Evolutionary conservation across 202 grass and related monocot species (phyloP), one percentile per base, ranked within the genome.

Genomic region (Cymbopogon flexuosus): DNA sequence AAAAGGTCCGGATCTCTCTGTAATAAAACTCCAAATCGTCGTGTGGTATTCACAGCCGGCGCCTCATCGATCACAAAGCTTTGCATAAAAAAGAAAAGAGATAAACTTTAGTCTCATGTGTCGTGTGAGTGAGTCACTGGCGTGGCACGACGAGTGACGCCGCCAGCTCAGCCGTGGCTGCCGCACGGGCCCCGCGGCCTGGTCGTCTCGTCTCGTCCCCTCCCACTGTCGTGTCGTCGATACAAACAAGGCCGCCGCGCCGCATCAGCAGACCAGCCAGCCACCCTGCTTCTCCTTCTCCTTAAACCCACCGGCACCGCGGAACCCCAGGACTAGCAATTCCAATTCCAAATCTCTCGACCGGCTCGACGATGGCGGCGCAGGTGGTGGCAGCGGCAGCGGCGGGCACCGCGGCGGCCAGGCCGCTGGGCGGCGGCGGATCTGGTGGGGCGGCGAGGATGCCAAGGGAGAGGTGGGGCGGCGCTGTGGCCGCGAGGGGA

Each of bases 301-400:
- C 11, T 65, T 73, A 83, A 78, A 78, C 85, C 80, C 80, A 83
- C 21, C 29, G 30, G 2, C 67, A 39, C 29, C 57, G 24, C 70
- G 36, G 5, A 5, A 24, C 80, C 70, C 36, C 57, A 11, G 4
- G 15, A n/a, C 75, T 19, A n/a, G 57, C 68, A 35, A 23, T 58
- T 19, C 49, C 49, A 58, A 47, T 5, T 3, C 80, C 54, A 36
- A 59, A 64, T 29, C 51, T 62, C 40, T 12, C 36, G 29, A 3
- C 31, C 63, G 27, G 23, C 46, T 49, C 65, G 59, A 71, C 15
- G 15, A 72, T 72, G 65, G 94, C 94, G 90, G 90, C 92, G 74
- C 92, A 89, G 76, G 66, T 93, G 86, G 91, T 73, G 10, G 94
- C 82, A 75, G 60, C 67, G 30, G 91, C 77, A 10, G 94, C 82